phyloP scores from a whole-genome alignment of 1,139 yeast genomes.

The Scheffersomyces illinoinensis region DNA sequence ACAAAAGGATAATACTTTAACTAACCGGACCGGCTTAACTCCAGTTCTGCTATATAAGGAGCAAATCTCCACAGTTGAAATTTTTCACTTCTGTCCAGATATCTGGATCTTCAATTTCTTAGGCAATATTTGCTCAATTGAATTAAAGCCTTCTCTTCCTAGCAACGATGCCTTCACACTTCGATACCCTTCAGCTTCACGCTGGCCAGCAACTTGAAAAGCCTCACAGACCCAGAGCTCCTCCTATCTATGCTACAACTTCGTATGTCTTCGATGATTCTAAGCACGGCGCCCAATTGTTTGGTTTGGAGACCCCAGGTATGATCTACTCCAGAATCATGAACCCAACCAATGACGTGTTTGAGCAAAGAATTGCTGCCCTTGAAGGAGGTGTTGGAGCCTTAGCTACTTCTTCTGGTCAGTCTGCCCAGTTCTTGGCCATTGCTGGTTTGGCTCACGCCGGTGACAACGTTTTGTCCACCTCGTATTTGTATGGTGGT shows the following conservation, averaged over 20 bases:
- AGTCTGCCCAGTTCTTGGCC: slow-evolving; percentile 90
- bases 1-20: not conserved
- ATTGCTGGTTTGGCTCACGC: slow-evolving; percentile 79
- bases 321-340: slow-evolving; percentile 84
- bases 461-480: slow-evolving; percentile 87
- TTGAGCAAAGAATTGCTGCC: slow-evolving; percentile 90
- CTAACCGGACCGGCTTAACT: not conserved
- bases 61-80: not conserved
- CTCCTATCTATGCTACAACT: slow-evolving; percentile 85
- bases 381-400: slow-evolving; percentile 93
- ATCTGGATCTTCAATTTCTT: not conserved
- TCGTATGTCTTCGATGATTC: slow-evolving; percentile 88
- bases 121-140: not conserved
- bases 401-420: slow-evolving; percentile 89
- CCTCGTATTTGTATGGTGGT: slow-evolving; percentile 93
- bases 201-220: slow-evolving; percentile 78
- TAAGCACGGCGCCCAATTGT: slow-evolving; percentile 87
- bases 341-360: slow-evolving; percentile 91
- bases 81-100: not conserved
- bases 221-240: slow-evolving; percentile 77
- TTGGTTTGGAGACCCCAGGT: slow-evolving; percentile 81
- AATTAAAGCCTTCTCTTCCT: slow-evolving; percentile 1
- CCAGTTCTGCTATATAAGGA: not conserved
- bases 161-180: slow-evolving; percentile 54
- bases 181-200: slow-evolving; percentile 90